Conservation (phyloP, 306 rosid species). For the Fragaria ananassa region DNA sequence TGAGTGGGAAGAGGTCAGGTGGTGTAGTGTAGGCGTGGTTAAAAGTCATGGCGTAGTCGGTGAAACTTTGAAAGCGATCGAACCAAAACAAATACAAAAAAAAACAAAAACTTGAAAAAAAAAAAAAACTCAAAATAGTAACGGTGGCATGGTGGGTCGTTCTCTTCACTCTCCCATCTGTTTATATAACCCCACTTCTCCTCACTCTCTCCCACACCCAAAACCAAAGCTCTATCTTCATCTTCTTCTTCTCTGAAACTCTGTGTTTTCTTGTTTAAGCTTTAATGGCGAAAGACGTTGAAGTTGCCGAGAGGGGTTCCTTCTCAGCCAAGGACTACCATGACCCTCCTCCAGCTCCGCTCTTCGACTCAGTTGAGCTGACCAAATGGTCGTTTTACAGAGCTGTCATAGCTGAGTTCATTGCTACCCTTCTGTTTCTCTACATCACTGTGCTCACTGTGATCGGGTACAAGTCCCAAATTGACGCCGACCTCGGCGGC, state of each 20-base stretch:
- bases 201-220: conserved; percentile 18
- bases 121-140: not conserved
- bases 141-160: conserved; percentile 4
- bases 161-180: conserved; percentile 1
- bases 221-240: conserved; percentile 12
- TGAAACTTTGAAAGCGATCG: conserved; percentile 31
- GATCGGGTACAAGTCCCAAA: conserved; percentile 68
- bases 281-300: conserved; percentile 57
- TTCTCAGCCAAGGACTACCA: conserved; percentile 77
- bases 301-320: conserved; percentile 62
- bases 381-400: conserved; percentile 87
- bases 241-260: not conserved
- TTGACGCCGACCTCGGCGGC: conserved; percentile 17
- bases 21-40: conserved; percentile 17
- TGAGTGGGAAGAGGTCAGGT: conserved; percentile 28
- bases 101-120: not conserved
- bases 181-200: conserved; percentile 42
- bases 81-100: not conserved
- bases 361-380: conserved; percentile 62
- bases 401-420: conserved; percentile 87
- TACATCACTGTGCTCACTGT: conserved; percentile 80
- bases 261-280: not conserved
- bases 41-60: conserved; percentile 42
- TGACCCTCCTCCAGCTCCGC: conserved; percentile 85
- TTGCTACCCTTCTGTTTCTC: conserved; percentile 87